Conservation (phyloP, 768 basidiomycete genomes). For the Suillus tomentosus region DNA sequence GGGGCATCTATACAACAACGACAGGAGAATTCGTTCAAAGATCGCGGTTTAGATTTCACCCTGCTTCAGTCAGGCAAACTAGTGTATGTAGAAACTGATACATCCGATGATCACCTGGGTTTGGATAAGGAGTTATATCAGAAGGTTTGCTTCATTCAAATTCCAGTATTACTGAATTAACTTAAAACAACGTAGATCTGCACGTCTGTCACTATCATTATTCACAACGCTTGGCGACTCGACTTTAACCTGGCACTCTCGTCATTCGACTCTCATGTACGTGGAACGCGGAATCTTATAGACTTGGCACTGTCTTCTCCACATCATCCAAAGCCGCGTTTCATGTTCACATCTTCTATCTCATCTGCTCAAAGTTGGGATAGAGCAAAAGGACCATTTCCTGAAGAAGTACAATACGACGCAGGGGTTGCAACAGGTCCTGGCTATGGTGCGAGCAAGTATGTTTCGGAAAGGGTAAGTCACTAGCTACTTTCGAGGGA, state of each 20-base stretch:
- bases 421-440: slow-evolving; percentile 36
- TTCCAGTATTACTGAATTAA: neutral
- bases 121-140: slow-evolving; percentile 25
- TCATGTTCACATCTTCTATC: slow-evolving; percentile 45
- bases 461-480: slow-evolving; percentile 40
- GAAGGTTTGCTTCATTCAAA: slow-evolving; percentile 11
- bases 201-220: slow-evolving; percentile 35
- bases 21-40: slow-evolving; percentile 32
- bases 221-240: slow-evolving; percentile 49
- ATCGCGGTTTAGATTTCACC: slow-evolving; percentile 30
- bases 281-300: slow-evolving; percentile 38
- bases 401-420: slow-evolving; percentile 37
- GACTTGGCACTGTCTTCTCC: slow-evolving; percentile 34
- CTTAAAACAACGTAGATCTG: slow-evolving; percentile 28
- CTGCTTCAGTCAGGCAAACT: slow-evolving; percentile 36
- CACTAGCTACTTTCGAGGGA: neutral
- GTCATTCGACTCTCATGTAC: slow-evolving; percentile 46
- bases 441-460: slow-evolving; percentile 53
- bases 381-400: slow-evolving; percentile 30
- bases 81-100: slow-evolving; percentile 37
- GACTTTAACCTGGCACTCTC: slow-evolving; percentile 44
- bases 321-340: slow-evolving; percentile 29
- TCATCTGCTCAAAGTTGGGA: slow-evolving; percentile 36
- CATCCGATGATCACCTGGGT: slow-evolving; percentile 31
- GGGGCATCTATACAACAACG: slow-evolving; percentile 24